Base-by-base conservation (phyloP, 2,329 filamentous ascomycete genomes). In the Colletotrichum viniferum region DNA sequence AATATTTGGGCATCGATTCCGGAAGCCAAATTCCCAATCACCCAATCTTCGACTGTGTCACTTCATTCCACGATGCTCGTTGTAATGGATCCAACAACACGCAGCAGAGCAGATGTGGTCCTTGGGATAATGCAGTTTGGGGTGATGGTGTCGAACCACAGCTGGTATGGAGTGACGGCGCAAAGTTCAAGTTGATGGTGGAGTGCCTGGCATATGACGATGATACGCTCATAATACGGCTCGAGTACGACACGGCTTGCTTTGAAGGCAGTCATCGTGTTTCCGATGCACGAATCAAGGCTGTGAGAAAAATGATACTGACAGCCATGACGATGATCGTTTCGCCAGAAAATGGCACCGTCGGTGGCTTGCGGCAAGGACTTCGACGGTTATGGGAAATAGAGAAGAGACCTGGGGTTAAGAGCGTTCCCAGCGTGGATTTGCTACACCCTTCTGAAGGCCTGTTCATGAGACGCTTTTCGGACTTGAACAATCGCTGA, bases 41-140 rank as follows among this genome's bases (percentile, higher is more conserved):
- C 26, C 78, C 78, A 6, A 62, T 81, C 10, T 79, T 81, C 30
- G 79, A 81, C 61, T 60, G 69, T 56, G 76, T 80, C 73, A 79
- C 79, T 3, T 77, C 79, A 3, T 79, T 79, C 58, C 79, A 81
- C 70, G 77, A 79, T 34, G 36, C 71, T 14, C 61, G 61, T 12
- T 10, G 38, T 52, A 52, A 52, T 21, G 43, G 43, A 52, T 52
- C 4, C 3, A 52, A 18, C 4, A 21, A 5, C 2, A 32, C 16
- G 24, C 24, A 30, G 26, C 38, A 52, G 16, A 24, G 28, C 28
- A 32, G 38, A 21, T 26, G 36, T 4, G 24, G 36, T 30, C 62
- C 62, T 10, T 65, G 62, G 62, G 28, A 38, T 21, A 65, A 48
- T 18, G 13, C 36, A 24, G 36, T 18, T 8, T 65, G 62, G 62